Base-by-base conservation (phyloP, 345 rosid genomes). In the Populus euphratica region DNA sequence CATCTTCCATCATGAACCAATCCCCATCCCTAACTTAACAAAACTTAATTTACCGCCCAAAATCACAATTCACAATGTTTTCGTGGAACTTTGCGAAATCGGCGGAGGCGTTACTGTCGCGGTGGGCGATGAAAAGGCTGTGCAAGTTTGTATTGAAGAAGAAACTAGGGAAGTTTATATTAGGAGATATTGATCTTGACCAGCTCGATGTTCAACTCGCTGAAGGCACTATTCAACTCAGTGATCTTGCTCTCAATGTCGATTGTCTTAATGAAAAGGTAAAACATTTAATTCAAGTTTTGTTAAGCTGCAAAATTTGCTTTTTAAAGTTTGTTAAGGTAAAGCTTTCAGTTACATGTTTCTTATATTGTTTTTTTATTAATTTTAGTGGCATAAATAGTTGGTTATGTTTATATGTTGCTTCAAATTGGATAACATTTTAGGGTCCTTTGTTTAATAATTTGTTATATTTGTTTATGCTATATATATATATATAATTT, bases 131-230 rank as follows among this genome's bases (percentile, higher is more conserved):
- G 88, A 96, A 89, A 93, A 88, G 91, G 83, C 85, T 92, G 23
- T 91, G 88, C 73, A 89, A 95, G 80, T 91, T 95, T 77, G 29
- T 95, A 33, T 78, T 95, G 88, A 95, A 92, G 96, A 96, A 96
- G 93, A 96, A 93, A 73, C 69, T 96, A 69, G 99, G 99, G 47
- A 81, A 89, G 79, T 87, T 96, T 36, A 84, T 96, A 27, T 81
- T 90, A 38, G 99, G 97, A 1, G 99, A 96, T 80, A 92, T 96
- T 71, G 96, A 93, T 83, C 90, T 92, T 75, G 93, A 90, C 68
- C 98, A 96, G 83, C 99, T 96, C 27, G 98, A 93, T 79, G 90
- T 95, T 72, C 99, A 93, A 90, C 98, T 96, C 54, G 39, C 85
- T 1, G 83, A 93, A 35, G 99, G 99, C 47, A 86, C 89, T 3